Evolutionary conservation across 768 basidiomycete species (phyloP).

Genomic region (Lactarius evosmus): DNA sequence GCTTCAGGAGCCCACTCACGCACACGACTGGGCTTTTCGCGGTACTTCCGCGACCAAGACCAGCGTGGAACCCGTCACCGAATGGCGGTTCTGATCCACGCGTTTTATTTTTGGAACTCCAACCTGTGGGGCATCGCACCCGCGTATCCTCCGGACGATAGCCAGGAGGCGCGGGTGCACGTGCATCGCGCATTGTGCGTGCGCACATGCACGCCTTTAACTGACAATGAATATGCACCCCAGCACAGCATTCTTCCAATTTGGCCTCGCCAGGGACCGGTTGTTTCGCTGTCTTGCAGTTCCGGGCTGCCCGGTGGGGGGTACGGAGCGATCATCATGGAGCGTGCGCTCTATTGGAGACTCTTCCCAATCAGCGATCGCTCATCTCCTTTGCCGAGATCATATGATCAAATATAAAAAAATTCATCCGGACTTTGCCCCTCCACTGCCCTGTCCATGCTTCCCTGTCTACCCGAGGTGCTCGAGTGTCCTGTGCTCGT

Average conservation of each 20-base stretch:
- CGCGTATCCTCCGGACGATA: background rate
- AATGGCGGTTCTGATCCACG: background rate
- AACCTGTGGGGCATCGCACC: background rate
- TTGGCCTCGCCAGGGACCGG: background rate
- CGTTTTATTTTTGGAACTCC: background rate
- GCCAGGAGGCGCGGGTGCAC: background rate
- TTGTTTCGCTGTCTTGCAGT: background rate
- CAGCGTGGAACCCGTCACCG: background rate
- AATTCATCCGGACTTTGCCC: background rate
- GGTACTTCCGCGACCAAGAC: background rate
- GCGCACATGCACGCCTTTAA: background rate
- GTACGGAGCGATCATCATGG: background rate
- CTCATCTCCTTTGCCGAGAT: background rate
- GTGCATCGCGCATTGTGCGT: background rate
- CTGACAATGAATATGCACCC: background rate
- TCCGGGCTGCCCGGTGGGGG: background rate
- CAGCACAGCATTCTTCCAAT: background rate
- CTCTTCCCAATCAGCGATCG: background rate
- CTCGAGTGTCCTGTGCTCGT: background rate
- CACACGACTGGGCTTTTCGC: background rate
- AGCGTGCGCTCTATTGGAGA: background rate
- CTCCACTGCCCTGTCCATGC: background rate
- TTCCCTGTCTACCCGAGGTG: background rate
- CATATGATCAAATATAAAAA: background rate
- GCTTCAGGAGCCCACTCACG: background rate